Conservation (phyloP, 441 rosid species). For the Omphalea diandra region DNA sequence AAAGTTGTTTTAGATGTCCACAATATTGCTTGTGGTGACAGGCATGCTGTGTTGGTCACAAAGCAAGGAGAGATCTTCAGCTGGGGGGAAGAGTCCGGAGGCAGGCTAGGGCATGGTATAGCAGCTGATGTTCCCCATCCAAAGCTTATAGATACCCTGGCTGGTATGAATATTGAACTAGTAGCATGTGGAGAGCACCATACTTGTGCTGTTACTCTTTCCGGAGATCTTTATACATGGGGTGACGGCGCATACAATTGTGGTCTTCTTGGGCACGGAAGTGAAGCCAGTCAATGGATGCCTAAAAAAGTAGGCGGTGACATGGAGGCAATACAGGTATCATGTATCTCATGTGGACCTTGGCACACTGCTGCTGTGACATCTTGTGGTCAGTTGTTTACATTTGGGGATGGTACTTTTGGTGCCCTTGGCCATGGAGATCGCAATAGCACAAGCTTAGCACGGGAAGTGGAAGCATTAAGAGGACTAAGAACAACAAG, state of each 20-base stretch:
- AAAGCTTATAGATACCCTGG: conserved; percentile 56
- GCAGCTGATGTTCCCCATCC: conserved; percentile 63
- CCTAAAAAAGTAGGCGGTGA: conserved; percentile 70
- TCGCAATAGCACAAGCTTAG: conserved; percentile 46
- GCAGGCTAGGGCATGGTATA: conserved; percentile 85
- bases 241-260: conserved; percentile 73
- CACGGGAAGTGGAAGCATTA: conserved; percentile 73
- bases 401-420: conserved; percentile 92
- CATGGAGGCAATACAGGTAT: conserved; percentile 61
- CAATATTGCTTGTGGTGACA: conserved; percentile 70
- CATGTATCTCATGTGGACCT: conserved; percentile 75
- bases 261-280: conserved; percentile 87
- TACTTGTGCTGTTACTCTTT: conserved; percentile 73
- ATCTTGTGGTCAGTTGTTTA: conserved; percentile 76
- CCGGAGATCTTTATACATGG: conserved; percentile 92
- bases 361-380: conserved; percentile 92
- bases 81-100: conserved; percentile 89
- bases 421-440: conserved; percentile 93
- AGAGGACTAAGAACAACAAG: conserved; percentile 51
- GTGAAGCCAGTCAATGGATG: conserved; percentile 75
- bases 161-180: conserved; percentile 55
- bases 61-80: conserved; percentile 82
- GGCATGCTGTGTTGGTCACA: conserved; percentile 76
- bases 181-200: conserved; percentile 89
- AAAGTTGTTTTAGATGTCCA: conserved; percentile 63